Conservation (phyloP, 2,329 filamentous ascomycete species). For the Sporothrix globosa region DNA sequence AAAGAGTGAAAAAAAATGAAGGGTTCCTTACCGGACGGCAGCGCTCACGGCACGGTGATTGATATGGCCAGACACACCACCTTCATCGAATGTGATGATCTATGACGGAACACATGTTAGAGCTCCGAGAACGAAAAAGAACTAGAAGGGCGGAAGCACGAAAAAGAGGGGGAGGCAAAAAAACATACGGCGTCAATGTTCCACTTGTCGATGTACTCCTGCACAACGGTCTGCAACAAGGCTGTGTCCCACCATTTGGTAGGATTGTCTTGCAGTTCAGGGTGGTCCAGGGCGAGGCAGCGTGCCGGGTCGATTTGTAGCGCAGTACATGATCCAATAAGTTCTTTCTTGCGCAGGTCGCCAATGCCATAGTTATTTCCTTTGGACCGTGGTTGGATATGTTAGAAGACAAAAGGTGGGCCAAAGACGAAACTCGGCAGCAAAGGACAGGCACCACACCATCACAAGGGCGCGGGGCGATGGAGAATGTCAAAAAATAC, state of each 20-base stretch:
- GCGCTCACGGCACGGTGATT: constrained; percentile 30
- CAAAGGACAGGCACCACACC: neutral
- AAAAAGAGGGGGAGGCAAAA: neutral
- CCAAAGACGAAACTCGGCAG: neutral
- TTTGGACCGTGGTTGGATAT: neutral
- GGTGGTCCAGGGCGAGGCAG: constrained; percentile 24
- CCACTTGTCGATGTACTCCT: constrained; percentile 26
- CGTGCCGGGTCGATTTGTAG: constrained; percentile 25
- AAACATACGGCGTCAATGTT: constrained; percentile 26
- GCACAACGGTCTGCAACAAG: constrained; percentile 18
- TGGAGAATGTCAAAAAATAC: too few relatives aligned
- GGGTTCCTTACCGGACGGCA: constrained; percentile 19
- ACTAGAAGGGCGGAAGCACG: neutral
- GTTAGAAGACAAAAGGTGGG: neutral
- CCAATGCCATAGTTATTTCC: constrained; percentile 29
- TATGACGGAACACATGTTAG: neutral
- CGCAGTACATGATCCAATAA: constrained; percentile 16
- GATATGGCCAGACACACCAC: constrained; percentile 28
- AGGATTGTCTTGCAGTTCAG: constrained; percentile 26
- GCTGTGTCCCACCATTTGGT: constrained; percentile 26
- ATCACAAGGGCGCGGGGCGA: too few relatives aligned
- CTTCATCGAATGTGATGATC: constrained; percentile 28
- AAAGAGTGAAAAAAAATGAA: neutral
- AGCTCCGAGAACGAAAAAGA: neutral
- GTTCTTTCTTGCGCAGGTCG: constrained; percentile 23